A percentile compares a stretch with the other conserved stretches of the same genome.
Evolutionary conservation across 208 protist species (phyloP).

Genomic region (Crithidia bombi): DNA sequence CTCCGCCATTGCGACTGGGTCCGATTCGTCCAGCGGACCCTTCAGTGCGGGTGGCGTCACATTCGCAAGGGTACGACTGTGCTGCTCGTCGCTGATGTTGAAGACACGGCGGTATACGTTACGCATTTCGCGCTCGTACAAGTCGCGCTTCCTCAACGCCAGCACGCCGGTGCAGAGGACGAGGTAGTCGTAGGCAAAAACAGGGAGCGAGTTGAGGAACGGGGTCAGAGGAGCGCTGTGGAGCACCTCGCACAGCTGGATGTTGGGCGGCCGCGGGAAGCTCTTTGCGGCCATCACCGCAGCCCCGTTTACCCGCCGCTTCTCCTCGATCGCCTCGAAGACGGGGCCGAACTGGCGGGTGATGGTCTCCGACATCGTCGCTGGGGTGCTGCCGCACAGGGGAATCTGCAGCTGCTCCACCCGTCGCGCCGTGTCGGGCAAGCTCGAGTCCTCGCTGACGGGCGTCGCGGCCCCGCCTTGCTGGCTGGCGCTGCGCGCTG

Average conservation of each 20-base stretch:
- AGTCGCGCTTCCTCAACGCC: constrained; percentile 9
- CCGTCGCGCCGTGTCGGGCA: neutral
- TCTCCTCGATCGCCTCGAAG: constrained; percentile 23
- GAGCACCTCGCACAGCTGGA: constrained; percentile 46
- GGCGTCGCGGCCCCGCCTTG: neutral
- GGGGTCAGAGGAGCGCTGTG: constrained; percentile 41
- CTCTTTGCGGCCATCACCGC: neutral
- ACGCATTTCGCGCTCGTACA: constrained; percentile 40
- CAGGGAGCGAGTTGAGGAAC: constrained; percentile 32
- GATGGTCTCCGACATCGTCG: constrained; percentile 34
- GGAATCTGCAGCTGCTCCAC: constrained; percentile 36
- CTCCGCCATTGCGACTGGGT: constrained; percentile 6
- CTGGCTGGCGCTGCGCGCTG: neutral
- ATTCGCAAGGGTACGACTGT: constrained; percentile 49
- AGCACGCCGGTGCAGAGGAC: constrained; percentile 51
- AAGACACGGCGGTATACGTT: constrained; percentile 48
- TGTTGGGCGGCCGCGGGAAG: constrained; percentile 21
- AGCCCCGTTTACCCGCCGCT: neutral
- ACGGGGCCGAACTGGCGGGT: constrained; percentile 13
- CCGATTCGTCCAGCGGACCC: neutral
- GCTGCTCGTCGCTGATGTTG: constrained; percentile 51
- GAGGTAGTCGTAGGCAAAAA: constrained; percentile 67
- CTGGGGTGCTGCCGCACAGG: constrained; percentile 37
- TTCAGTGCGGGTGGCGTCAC: constrained; percentile 36
- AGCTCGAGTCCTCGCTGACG: neutral